Evolutionary conservation across 495 filamentous ascomycete species (phyloP), one percentile per base, ranked within the genome.

Genomic region (Podospora pseudoanserina): DNA sequence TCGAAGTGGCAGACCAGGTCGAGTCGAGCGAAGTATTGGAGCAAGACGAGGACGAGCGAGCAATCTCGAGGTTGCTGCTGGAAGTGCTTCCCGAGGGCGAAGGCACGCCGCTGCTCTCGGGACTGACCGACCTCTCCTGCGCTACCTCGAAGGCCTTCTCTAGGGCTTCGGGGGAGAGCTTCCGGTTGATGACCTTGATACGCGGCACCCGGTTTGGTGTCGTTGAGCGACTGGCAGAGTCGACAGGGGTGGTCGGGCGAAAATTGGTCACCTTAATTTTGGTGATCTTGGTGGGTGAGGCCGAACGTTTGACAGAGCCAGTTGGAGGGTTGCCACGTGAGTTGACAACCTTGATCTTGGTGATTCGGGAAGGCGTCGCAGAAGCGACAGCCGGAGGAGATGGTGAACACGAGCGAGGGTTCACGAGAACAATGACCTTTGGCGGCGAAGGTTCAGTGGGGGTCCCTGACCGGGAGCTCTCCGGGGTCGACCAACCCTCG

Each of bases 371-470:
- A 13, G 39, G 39, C 15, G 39, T 13, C 39, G 39, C 39, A 16
- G 39, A 49, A 16, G 13, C 6, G 39, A 11, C 39, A 49, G 15
- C 39, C 2, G 39, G 39, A 39, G 34, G 34, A 49, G 66, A 63
- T 27, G 66, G 59, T 5, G 66, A 68, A 58, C 19, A 19, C 4
- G 32, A 53, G 19, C 65, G 59, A 19, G 68, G 65, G 23, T 67
- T 65, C 15, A 32, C 53, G 6, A 70, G 65, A n/a, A 28, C 54
- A 34, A 70, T 70, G 59, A 70, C 59, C 9, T 60, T 57, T 3
- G 28, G 32, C 13, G 54, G 32, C 18, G 60, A 44, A 19, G 26
- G n/a, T 7, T 32, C 44, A 39, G 30, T 58, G 56, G 34, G 56
- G 18, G 55, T n/a, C 32, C 58, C 66, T 60, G 16, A 39, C 15